Evolutionary conservation across 1,284 basidiomycete genomes (phyloP).

Genomic region (Leccinum pachyderme): DNA sequence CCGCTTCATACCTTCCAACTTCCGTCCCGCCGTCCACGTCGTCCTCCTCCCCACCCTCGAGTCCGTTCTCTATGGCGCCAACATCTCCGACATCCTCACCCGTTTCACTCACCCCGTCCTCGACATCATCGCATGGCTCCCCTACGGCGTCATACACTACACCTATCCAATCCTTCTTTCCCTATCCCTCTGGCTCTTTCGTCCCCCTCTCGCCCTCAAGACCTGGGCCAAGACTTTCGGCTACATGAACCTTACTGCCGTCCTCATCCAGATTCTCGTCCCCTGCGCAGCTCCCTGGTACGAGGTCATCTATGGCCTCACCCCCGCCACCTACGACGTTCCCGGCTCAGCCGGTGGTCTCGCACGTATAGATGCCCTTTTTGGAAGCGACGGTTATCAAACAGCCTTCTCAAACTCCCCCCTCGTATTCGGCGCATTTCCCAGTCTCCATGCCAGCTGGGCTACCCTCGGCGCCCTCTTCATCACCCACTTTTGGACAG

Average conservation of each 20-base stretch:
- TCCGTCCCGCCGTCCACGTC: slow-evolving; percentile 85
- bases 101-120: slow-evolving; percentile 89
- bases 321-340: slow-evolving; percentile 91
- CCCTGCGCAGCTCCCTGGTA: slow-evolving; percentile 98
- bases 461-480: slow-evolving; percentile 94
- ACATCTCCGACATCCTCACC: slow-evolving; percentile 95
- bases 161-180: slow-evolving; percentile 80
- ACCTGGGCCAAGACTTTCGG: slow-evolving; percentile 91
- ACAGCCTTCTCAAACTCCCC: slow-evolving; percentile 87
- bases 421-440: slow-evolving; percentile 96
- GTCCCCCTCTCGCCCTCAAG: slow-evolving; percentile 76
- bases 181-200: slow-evolving; percentile 76
- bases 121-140: slow-evolving; percentile 93
- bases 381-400: slow-evolving; percentile 80
- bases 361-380: slow-evolving; percentile 88
- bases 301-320: slow-evolving; percentile 95
- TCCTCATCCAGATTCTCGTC: slow-evolving; percentile 85
- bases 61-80: slow-evolving; percentile 92
- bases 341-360: slow-evolving; percentile 92
- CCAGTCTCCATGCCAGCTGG: slow-evolving; percentile 87
- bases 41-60: slow-evolving; percentile 93
- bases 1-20: slow-evolving; percentile 75
- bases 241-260: slow-evolving; percentile 90
- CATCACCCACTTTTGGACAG: slow-evolving; percentile 93
- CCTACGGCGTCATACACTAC: slow-evolving; percentile 94